Evolutionary conservation across 495 filamentous ascomycete species (phyloP), one percentile per base, ranked within the genome.

Genomic region (Diplogelasinospora grovesii): DNA sequence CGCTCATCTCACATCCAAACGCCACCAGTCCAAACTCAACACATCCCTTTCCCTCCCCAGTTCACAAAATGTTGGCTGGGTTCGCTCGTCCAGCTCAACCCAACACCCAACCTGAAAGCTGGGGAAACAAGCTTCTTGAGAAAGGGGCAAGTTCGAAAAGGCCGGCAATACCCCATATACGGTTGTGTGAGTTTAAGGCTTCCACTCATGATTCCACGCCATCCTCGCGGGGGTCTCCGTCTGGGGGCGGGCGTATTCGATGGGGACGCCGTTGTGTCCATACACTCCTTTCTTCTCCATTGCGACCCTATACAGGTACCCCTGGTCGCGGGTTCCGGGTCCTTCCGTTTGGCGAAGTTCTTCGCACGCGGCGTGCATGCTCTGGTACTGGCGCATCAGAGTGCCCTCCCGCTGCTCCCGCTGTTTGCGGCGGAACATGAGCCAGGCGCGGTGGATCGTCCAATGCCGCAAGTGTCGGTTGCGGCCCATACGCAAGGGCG

Each of bases 371-470:
- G 63, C 58, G 36, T 71, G 66, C 85, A 94, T 94, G 52, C 71
- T 74, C 64, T 87, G 81, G 63, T 88, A 85, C 70, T 74, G 69
- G 16, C 80, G 69, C 67, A 85, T 70, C 26, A 92, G 69, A 52
- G 79, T 79, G 22, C 66, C 61, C 54, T 82, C 73, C 32, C 78
- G 71, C 30, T 59, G 60, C 24, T 69, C 68, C 34, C 79, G 78
- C 60, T 78, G 71, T 51, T 81, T 68, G 39, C 76, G 69, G 50
- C 77, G 77, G 65, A 78, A 79, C 29, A 94, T 62, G 44, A 83
- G 69, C 83, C 87, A 96, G 15, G 89, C 92, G 50, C 92, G 88
- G 68, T 97, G 89, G 70, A 99, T 97, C 37, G 92, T 95, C 92
- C 93, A 99, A 71, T 99, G 92, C 18, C 92, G 85, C 49, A 97